Base-by-base conservation (phyloP, 306 rosid genomes). In the Citrullus amarus region DNA sequence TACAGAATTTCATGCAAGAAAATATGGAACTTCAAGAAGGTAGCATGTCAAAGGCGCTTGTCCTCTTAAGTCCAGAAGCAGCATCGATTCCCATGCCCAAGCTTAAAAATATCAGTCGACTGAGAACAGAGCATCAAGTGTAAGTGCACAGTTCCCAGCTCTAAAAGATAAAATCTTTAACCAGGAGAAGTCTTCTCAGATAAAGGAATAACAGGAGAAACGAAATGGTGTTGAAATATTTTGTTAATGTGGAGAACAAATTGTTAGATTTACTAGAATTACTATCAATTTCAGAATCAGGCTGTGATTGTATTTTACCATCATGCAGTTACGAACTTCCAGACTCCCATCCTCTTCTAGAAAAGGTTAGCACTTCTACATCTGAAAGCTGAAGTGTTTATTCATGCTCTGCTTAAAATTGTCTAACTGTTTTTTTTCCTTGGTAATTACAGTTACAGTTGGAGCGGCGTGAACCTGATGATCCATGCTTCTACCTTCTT, bases 241-340 rank as follows among this genome's bases (percentile, higher is more conserved):
- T 71, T 13, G 56, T 70, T 46, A 43, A 46, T 70, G 36, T 70
- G 39, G 28, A 46, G 30, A 70, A 68, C 54, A 67, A 69, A 50
- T 25, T 73, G 61, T 73, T 73, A 51, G 61, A 73, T 51, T 73
- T 50, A 73, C 60, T 48, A 51, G 44, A 51, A 28, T 73, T 30
- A 43, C 44, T 73, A 48, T 73, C 57, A 30, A 9, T 73, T 48
- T 15, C 58, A 20, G 77, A 25, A 25, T 25, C 59, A 50, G 58
- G 58, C n/a, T 73, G 44, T 83, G 80, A 77, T 55, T 78, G 78
- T 75, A 79, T 77, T 87, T 84, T 82, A 66, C 66, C 70, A 59
- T 80, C 58, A 63, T 85, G 82, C 94, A 90, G 94, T 65, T 90
- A 90, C 70, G 94, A 90, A 80, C 94, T 90, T 78, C 94, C 94